Conservation (phyloP, 2,329 filamentous ascomycete species). For the Chaetomiaceae sp. region DNA sequence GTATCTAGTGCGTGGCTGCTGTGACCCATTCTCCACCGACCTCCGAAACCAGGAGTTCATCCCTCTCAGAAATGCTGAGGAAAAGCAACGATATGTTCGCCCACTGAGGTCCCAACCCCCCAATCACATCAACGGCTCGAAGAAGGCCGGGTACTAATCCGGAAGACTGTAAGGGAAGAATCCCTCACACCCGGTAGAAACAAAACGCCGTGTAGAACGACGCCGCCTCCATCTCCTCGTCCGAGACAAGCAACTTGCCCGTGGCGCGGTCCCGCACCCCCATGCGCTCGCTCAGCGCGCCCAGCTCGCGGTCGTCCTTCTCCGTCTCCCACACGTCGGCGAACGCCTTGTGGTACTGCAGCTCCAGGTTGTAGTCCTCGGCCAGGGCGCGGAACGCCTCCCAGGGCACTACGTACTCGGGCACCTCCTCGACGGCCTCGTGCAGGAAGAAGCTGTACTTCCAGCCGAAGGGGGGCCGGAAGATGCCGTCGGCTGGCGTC, state of each 20-base stretch:
- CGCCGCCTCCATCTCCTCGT: constrained; percentile 89
- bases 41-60: too few relatives aligned
- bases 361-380: constrained; percentile 92
- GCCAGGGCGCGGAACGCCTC: constrained; percentile 93
- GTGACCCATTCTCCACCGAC: too few relatives aligned
- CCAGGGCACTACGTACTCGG: constrained; percentile 98
- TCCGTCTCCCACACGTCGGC: constrained; percentile 88
- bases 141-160: too few relatives aligned
- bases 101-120: too few relatives aligned
- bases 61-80: too few relatives aligned
- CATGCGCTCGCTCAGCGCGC: constrained; percentile 91
- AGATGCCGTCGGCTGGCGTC: constrained; percentile 80
- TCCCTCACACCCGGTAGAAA: constrained; percentile 75
- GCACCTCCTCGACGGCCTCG: constrained; percentile 92
- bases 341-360: constrained; percentile 91
- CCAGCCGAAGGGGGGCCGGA: constrained; percentile 94
- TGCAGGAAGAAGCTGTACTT: constrained; percentile 96
- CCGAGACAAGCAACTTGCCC: constrained; percentile 64
- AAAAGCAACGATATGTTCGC: too few relatives aligned
- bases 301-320: constrained; percentile 76
- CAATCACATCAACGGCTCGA: too few relatives aligned
- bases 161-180: too few relatives aligned
- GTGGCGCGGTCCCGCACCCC: constrained; percentile 71
- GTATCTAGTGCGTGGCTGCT: too few relatives aligned
- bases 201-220: constrained; percentile 92